Evolutionary conservation across 345 rosid species (phyloP).

Genomic region (Pugionium dolabratum): DNA sequence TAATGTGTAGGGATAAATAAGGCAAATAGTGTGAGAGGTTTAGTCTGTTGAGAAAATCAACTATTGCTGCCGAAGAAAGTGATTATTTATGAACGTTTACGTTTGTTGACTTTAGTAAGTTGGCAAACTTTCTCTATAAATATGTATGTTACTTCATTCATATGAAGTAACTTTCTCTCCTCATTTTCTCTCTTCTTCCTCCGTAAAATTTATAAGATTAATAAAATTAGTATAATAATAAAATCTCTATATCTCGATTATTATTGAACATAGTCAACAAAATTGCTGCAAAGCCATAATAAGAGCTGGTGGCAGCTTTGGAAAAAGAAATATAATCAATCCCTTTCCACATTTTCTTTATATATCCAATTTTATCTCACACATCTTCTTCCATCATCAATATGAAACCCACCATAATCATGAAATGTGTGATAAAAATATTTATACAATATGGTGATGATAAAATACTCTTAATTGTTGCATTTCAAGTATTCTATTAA

Average conservation of each 20-base stretch:
- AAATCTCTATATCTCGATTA: no score
- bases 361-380: slow-evolving; percentile 19
- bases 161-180: no score
- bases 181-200: no score
- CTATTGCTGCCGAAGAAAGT: no score
- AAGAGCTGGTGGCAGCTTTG: slow-evolving; percentile 36
- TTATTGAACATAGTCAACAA: neutral
- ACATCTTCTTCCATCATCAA: slow-evolving; percentile 24
- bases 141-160: no score
- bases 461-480: neutral
- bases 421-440: slow-evolving; percentile 1
- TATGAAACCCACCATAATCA: slow-evolving; percentile 25
- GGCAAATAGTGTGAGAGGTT: slow-evolving; percentile 17
- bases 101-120: no score
- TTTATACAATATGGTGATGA: neutral
- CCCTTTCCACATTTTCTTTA: slow-evolving; percentile 30
- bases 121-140: no score
- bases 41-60: neutral
- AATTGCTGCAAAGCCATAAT: slow-evolving; percentile 29
- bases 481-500: slow-evolving; percentile 2
- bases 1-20: slow-evolving; percentile 17
- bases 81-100: no score
- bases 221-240: no score
- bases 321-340: slow-evolving; percentile 14
- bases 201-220: no score